These are phyloP conservation scores for Letharia lupina DNA, from an alignment of 495 filamentous ascomycete genomes.

Conservation along the genomic window DNA sequence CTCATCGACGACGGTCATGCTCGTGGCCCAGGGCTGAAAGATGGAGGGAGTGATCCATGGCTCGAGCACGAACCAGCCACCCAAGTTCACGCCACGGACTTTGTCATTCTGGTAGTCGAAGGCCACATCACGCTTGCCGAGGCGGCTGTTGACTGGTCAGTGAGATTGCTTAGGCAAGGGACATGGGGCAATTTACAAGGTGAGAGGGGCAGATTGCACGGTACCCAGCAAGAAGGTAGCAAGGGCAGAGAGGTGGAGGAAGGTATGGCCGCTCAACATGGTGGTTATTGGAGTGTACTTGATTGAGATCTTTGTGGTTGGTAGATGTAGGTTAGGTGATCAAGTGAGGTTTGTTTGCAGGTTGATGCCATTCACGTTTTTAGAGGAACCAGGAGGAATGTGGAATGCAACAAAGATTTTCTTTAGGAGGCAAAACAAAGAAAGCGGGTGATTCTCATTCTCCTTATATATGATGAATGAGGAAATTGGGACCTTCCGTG, in stretches of 20 bases:
- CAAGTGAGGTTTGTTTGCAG: neutral
- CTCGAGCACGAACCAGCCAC: constrained; percentile 45
- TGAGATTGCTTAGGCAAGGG: constrained; percentile 7
- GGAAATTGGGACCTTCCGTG: too few species aligned
- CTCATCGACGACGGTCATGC: constrained; percentile 51
- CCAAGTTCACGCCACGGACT: constrained; percentile 41
- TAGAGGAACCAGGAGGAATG: neutral
- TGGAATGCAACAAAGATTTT: neutral
- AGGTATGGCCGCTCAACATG: constrained; percentile 32
- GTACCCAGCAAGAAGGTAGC: constrained; percentile 33
- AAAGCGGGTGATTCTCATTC: neutral
- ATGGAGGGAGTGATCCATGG: constrained; percentile 62
- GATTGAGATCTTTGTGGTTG: constrained; percentile 1
- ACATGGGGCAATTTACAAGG: constrained; percentile 28
- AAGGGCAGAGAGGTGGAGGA: constrained; percentile 33
- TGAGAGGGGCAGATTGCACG: constrained; percentile 30
- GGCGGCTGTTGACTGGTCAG: constrained; percentile 26
- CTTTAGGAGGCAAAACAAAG: neutral
- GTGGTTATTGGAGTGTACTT: constrained; percentile 14
- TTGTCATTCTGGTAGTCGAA: constrained; percentile 34
- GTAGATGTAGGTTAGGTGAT: neutral
- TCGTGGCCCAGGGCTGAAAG: constrained; percentile 38
- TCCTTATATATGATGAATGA: neutral
- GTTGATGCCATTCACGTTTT: constrained; percentile 10
- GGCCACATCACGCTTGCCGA: constrained; percentile 30